Percentiles rank a stretch among this genome's conserved stretches.
Evolutionary conservation across 1,284 basidiomycete species (phyloP).

Genomic region (Moniliella sp.): DNA sequence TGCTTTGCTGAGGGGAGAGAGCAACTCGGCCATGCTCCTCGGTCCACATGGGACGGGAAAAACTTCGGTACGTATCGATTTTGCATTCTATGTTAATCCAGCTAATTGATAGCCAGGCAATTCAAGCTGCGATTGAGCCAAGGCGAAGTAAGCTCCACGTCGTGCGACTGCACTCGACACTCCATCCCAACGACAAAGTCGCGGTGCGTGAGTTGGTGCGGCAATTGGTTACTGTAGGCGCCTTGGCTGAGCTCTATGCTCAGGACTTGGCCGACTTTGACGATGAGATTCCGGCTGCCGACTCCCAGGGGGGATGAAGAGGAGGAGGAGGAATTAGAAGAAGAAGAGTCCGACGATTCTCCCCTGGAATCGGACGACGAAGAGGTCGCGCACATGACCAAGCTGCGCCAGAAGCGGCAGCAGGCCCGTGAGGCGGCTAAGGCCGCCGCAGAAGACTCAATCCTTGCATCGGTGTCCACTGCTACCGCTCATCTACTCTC

Average conservation of each 20-base stretch:
- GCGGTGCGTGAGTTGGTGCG: constrained; percentile 25
- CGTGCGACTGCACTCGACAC: neutral
- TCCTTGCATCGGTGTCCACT: constrained; percentile 6
- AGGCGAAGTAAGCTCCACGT: neutral
- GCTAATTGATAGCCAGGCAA: neutral
- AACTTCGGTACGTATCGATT: no score
- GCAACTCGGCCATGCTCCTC: neutral
- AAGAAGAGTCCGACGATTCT: constrained; percentile 2
- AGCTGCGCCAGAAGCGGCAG: neutral
- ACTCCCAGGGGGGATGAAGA: constrained; percentile 2
- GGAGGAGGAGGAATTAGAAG: constrained; percentile 1
- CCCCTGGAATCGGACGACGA: constrained; percentile 8
- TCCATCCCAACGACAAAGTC: constrained; percentile 11
- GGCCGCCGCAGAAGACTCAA: constrained; percentile 8
- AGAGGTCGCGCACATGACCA: constrained; percentile 2
- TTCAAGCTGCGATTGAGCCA: constrained; percentile 1
- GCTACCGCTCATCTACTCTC: constrained; percentile 16
- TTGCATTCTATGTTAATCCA: neutral
- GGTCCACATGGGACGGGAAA: constrained; percentile 1
- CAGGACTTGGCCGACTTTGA: neutral
- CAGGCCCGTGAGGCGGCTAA: constrained; percentile 4
- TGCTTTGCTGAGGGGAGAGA: neutral
- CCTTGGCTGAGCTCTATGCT: constrained; percentile 4
- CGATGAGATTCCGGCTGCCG: constrained; percentile 2
- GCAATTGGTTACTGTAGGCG: constrained; percentile 22